These are phyloP conservation scores for Ophiostoma himal-ulmi DNA, from an alignment of 2,329 filamentous ascomycete genomes.

Conservation along the genomic window DNA sequence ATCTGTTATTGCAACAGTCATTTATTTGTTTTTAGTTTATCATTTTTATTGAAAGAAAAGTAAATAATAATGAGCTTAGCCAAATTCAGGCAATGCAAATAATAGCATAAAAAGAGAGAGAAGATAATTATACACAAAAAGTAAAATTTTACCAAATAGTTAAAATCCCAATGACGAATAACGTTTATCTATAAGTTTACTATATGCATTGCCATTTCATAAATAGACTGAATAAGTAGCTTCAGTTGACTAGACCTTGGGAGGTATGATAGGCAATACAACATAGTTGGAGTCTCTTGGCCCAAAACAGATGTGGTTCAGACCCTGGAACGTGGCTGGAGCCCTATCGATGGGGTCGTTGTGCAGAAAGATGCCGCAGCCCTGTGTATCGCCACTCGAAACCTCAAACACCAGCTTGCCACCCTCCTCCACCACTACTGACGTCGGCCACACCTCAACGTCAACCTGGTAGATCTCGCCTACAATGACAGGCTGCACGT, in stretches of 20 bases:
- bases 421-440: slow-evolving; percentile 48
- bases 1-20: no score
- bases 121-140: no score
- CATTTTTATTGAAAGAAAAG: neutral
- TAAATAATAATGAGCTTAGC: neutral
- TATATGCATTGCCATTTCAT: no score
- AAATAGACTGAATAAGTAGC: no score
- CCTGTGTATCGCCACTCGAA: slow-evolving; percentile 52
- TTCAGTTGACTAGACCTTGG: neutral
- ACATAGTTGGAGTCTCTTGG: slow-evolving; percentile 14
- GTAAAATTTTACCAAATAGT: neutral
- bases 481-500: slow-evolving; percentile 49
- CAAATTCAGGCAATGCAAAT: neutral
- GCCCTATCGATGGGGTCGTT: slow-evolving; percentile 9
- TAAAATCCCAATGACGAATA: no score
- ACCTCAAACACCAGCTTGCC: slow-evolving; percentile 52
- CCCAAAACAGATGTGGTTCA: slow-evolving; percentile 16
- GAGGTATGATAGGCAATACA: slow-evolving; percentile 5
- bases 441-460: slow-evolving; percentile 60
- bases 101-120: neutral
- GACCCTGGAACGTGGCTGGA: slow-evolving; percentile 4
- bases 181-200: no score
- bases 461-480: slow-evolving; percentile 55
- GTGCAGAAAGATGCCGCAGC: slow-evolving; percentile 52
- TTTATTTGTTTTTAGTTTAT: neutral